A percentile compares a stretch with the other conserved stretches of the same genome.
phyloP scores from a whole-genome alignment of 495 filamentous ascomycete genomes.

The Penicillium atrosanguineum region DNA sequence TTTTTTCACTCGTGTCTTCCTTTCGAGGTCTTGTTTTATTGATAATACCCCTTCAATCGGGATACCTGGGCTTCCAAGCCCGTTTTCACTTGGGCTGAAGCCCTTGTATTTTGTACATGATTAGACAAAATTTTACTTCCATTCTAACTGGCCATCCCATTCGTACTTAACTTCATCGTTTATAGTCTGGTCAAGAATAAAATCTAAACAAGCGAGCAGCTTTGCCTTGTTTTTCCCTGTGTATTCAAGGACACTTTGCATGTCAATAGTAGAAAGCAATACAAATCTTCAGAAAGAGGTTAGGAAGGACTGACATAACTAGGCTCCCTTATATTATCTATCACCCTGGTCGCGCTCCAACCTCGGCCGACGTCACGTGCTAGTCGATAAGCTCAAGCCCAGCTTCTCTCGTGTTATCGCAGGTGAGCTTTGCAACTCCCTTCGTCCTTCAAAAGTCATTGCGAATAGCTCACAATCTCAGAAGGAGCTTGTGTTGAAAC shows the following conservation, averaged over 20 bases:
- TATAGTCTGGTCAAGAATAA: too few species aligned
- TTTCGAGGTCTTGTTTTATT: constrained; percentile 39
- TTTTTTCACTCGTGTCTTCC: constrained; percentile 11
- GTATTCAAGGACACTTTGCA: too few species aligned
- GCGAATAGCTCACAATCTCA: neutral
- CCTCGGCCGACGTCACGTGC: constrained; percentile 28
- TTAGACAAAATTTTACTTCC: constrained; percentile 3
- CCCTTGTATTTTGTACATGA: constrained; percentile 24
- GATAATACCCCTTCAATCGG: constrained; percentile 36
- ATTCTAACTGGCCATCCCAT: neutral
- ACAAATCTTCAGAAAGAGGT: too few species aligned
- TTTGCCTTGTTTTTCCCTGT: too few species aligned
- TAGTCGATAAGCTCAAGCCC: constrained; percentile 25
- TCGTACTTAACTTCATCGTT: neutral
- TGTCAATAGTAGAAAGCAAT: too few species aligned
- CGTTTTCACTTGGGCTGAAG: constrained; percentile 6
- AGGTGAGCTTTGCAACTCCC: constrained; percentile 3
- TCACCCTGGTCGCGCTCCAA: neutral
- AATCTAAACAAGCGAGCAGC: too few species aligned
- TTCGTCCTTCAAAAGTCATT: neutral
- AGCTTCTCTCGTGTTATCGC: constrained; percentile 1
- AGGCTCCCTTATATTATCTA: too few species aligned
- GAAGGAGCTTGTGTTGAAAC: constrained; percentile 2
- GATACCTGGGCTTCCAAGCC: constrained; percentile 23
- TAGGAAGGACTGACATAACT: too few species aligned